Percentiles rank a stretch among this genome's conserved stretches.
Evolutionary conservation across 2,329 filamentous ascomycete genomes (phyloP).

Genomic region (Atkinsonella texensis): DNA sequence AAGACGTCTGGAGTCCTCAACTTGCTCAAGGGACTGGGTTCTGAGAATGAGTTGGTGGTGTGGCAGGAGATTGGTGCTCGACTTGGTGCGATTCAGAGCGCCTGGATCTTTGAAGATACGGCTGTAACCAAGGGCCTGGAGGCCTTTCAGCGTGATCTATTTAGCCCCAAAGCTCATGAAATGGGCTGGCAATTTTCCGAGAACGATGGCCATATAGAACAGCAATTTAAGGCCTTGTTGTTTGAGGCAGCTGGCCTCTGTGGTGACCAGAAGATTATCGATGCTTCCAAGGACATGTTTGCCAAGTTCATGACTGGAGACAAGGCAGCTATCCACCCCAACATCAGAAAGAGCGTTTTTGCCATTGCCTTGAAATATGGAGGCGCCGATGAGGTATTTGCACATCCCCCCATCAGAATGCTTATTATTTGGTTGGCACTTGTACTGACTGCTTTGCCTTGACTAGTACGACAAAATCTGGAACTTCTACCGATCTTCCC

Average conservation of each 20-base stretch:
- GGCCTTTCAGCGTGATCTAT: constrained; percentile 68
- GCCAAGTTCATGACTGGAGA: constrained; percentile 72
- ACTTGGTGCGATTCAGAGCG: constrained; percentile 63
- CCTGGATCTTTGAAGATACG: constrained; percentile 72
- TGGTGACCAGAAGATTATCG: constrained; percentile 67
- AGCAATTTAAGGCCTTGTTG: constrained; percentile 88
- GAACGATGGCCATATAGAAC: constrained; percentile 74
- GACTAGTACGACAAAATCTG: constrained; percentile 61
- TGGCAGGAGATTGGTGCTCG: constrained; percentile 86
- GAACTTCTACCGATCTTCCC: constrained; percentile 62
- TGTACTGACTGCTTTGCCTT: background rate
- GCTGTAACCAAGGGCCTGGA: constrained; percentile 64
- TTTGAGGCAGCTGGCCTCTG: constrained; percentile 74
- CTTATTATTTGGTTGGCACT: background rate
- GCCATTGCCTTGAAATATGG: constrained; percentile 74
- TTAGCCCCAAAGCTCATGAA: constrained; percentile 69
- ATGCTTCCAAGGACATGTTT: constrained; percentile 83
- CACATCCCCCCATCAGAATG: background rate
- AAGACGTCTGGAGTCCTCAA: constrained; percentile 84
- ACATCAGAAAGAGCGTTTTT: constrained; percentile 79
- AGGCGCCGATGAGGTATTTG: constrained; percentile 62
- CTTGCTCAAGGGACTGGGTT: constrained; percentile 71
- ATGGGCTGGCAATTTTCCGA: constrained; percentile 82
- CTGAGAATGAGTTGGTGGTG: constrained; percentile 80
- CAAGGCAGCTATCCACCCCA: constrained; percentile 73